These are phyloP conservation scores for Apophysomyces ossiformis DNA, from an alignment of 371 early-diverging fungal species.

Conservation along the genomic window DNA sequence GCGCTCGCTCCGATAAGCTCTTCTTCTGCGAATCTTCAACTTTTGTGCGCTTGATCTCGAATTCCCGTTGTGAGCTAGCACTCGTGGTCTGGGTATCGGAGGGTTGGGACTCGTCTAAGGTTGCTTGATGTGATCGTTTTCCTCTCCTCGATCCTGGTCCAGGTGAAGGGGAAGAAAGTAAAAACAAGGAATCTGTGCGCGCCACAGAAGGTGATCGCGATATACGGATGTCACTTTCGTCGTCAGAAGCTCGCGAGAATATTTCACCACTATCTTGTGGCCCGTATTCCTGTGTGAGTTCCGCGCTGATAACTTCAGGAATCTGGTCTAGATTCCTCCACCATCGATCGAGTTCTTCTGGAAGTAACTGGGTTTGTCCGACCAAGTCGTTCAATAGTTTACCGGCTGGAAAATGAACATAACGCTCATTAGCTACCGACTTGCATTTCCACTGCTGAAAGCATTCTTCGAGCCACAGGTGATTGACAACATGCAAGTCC, in stretches of 20 bases:
- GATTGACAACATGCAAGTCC: constrained; percentile 77
- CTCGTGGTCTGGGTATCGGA: constrained; percentile 43
- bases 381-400: constrained; percentile 30
- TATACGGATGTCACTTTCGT: neutral
- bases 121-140: constrained; percentile 10
- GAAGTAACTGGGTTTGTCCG: constrained; percentile 28
- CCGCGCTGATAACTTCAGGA: neutral
- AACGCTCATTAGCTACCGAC: constrained; percentile 58
- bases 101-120: constrained; percentile 56
- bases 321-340: constrained; percentile 17
- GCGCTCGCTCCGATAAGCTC: neutral
- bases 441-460: constrained; percentile 63
- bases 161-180: neutral
- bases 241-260: too few relatives aligned
- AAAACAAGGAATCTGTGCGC: neutral
- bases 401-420: constrained; percentile 51
- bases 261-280: too few relatives aligned
- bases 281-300: neutral
- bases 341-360: constrained; percentile 28
- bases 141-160: neutral
- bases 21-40: neutral
- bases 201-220: neutral
- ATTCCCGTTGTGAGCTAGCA: constrained; percentile 56
- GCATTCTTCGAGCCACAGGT: constrained; percentile 88
- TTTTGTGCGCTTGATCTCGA: constrained; percentile 33